phyloP scores from a whole-genome alignment of 129 eudicot species.

The Scalesia atractyloides region DNA sequence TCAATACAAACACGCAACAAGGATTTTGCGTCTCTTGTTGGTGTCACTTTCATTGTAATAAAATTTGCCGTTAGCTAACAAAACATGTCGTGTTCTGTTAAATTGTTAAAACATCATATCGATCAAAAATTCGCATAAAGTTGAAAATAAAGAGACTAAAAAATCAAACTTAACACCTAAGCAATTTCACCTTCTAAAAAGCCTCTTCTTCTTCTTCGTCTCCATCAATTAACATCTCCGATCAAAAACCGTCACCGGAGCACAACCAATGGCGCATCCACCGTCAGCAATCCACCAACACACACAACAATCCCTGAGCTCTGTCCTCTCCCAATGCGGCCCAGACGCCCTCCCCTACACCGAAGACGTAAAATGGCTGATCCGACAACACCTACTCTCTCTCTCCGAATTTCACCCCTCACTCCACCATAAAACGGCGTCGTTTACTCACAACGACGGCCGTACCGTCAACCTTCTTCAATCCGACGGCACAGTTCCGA shows the following conservation, averaged over 20 bases:
- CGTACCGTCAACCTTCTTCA: conserved; percentile 85
- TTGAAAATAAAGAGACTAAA: not conserved
- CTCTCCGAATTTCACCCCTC: conserved; percentile 66
- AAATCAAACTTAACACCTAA: conserved; percentile 14
- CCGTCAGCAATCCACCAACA: conserved; percentile 38
- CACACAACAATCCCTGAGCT: conserved; percentile 72
- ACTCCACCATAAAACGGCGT: conserved; percentile 78
- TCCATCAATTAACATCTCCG: conserved; percentile 28
- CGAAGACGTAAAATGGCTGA: conserved; percentile 83
- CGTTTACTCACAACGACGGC: conserved; percentile 91
- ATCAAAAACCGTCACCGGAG: conserved; percentile 24
- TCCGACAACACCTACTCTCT: conserved; percentile 82
- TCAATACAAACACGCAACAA: too few relatives aligned
- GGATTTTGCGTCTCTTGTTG: too few relatives aligned
- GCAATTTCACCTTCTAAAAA: conserved; percentile 3
- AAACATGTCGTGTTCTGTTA: too few relatives aligned
- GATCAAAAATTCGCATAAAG: not conserved
- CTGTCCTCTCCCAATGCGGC: conserved; percentile 92
- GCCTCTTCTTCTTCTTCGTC: not conserved
- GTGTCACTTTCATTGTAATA: too few relatives aligned
- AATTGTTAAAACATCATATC: too few relatives aligned
- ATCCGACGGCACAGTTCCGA: conserved; percentile 90
- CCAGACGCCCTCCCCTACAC: conserved; percentile 78
- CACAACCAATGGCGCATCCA: conserved; percentile 22
- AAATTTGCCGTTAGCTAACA: too few relatives aligned